Evolutionary conservation across 768 basidiomycete species (phyloP).

Genomic region (Kwoniella dendrophila): DNA sequence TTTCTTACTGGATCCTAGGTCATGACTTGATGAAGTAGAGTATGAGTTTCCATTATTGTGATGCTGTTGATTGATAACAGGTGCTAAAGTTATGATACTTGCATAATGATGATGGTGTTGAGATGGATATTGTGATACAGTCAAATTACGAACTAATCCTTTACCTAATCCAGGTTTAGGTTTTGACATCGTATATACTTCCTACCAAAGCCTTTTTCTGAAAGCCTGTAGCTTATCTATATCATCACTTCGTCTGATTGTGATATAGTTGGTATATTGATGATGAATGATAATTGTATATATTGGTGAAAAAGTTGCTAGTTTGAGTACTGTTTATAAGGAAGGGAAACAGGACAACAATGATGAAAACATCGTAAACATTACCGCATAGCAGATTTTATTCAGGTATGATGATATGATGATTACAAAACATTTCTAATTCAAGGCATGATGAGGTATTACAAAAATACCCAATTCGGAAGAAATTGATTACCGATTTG

Average conservation of each 20-base stretch:
- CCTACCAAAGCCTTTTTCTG: no score
- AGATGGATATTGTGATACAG: constrained; percentile 29
- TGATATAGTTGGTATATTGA: background rate
- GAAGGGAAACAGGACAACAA: background rate
- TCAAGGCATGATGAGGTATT: background rate
- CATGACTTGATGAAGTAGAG: constrained; percentile 13
- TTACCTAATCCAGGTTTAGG: constrained; percentile 47
- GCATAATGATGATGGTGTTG: constrained; percentile 1
- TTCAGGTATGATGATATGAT: no score
- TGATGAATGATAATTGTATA: background rate
- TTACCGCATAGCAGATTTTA: no score
- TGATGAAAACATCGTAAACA: no score
- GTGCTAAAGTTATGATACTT: constrained; percentile 14
- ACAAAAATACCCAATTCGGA: background rate
- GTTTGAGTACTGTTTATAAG: background rate
- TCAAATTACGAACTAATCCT: constrained; percentile 41
- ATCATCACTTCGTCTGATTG: background rate
- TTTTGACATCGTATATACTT: constrained; percentile 34
- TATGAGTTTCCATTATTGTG: constrained; percentile 4
- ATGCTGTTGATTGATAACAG: constrained; percentile 29
- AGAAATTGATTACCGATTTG: background rate
- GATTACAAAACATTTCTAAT: background rate
- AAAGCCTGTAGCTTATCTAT: no score
- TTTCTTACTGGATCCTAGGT: constrained; percentile 1
- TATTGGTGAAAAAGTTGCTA: background rate